These are phyloP conservation scores for Inonotus obliquus DNA, from an alignment of 1,284 basidiomycete species.

Conservation along the genomic window DNA sequence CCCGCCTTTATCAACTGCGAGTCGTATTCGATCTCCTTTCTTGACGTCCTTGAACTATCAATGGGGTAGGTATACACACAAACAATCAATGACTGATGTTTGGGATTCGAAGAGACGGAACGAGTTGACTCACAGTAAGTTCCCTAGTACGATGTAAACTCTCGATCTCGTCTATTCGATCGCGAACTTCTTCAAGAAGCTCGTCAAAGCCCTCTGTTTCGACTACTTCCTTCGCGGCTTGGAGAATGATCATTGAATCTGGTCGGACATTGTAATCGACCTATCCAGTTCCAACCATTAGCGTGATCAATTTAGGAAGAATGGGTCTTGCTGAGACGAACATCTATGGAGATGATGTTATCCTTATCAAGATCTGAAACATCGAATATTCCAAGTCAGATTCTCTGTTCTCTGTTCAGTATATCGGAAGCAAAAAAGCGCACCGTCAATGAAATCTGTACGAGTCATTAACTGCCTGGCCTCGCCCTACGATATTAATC, in stretches of 20 bases:
- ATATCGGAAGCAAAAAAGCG: constrained; percentile 16
- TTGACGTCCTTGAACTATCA: constrained; percentile 61
- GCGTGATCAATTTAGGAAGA: neutral
- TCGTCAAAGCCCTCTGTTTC: constrained; percentile 71
- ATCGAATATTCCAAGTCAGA: neutral
- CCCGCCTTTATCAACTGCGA: constrained; percentile 61
- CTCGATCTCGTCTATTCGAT: constrained; percentile 72
- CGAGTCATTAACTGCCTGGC: constrained; percentile 73
- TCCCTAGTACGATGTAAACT: constrained; percentile 68
- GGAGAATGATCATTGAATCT: constrained; percentile 71
- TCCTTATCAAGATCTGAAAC: constrained; percentile 51
- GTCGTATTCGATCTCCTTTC: constrained; percentile 50
- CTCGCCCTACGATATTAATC: constrained; percentile 47
- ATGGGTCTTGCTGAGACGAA: constrained; percentile 31
- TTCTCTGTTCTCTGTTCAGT: neutral
- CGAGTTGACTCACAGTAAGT: constrained; percentile 48
- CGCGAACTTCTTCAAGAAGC: constrained; percentile 61
- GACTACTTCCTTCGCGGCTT: constrained; percentile 65
- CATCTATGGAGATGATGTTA: constrained; percentile 78
- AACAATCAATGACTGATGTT: constrained; percentile 6
- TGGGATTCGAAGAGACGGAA: neutral
- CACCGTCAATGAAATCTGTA: constrained; percentile 74
- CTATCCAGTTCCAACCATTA: constrained; percentile 31
- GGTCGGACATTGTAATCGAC: constrained; percentile 73
- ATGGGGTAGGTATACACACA: neutral